Conservation (phyloP, 495 filamentous ascomycete genomes). For the Hypoxylon fragiforme region DNA sequence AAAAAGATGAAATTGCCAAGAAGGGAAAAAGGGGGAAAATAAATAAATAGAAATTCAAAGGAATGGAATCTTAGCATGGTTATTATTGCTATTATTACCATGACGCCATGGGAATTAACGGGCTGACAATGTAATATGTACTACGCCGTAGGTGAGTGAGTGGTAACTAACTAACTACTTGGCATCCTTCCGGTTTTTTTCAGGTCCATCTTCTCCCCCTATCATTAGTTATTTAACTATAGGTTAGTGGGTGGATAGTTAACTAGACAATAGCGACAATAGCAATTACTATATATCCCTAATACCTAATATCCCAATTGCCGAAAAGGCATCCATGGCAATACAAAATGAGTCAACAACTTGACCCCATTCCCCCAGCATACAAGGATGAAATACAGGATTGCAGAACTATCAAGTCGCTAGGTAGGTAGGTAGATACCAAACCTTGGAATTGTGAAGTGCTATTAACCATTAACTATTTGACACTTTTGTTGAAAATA, state of each 20-base stretch:
- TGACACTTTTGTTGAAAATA: too few species aligned
- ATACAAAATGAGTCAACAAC: too few species aligned
- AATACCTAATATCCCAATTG: too few species aligned
- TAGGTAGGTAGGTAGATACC: background rate
- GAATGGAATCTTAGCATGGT: too few species aligned
- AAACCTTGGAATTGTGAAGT: background rate
- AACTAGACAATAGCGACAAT: background rate
- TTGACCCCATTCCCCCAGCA: too few species aligned
- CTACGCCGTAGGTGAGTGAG: too few species aligned
- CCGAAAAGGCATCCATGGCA: too few species aligned
- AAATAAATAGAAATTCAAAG: too few species aligned
- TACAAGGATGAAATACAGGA: too few species aligned
- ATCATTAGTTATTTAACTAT: background rate
- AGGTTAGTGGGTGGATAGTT: background rate
- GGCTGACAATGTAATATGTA: slow-evolving; percentile 31
- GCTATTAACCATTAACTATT: slow-evolving; percentile 7
- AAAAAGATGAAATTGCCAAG: background rate
- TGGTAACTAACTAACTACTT: too few species aligned
- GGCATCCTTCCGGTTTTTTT: slow-evolving; percentile 12
- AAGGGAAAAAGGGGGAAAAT: slow-evolving; percentile 6
- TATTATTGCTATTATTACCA: slow-evolving; percentile 20
- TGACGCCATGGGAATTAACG: slow-evolving; percentile 16
- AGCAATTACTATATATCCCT: too few species aligned
- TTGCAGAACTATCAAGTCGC: too few species aligned
- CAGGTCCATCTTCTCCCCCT: background rate